Conservation (phyloP, 164 flowering plant genomes). For the Nymphaea thermarum region DNA sequence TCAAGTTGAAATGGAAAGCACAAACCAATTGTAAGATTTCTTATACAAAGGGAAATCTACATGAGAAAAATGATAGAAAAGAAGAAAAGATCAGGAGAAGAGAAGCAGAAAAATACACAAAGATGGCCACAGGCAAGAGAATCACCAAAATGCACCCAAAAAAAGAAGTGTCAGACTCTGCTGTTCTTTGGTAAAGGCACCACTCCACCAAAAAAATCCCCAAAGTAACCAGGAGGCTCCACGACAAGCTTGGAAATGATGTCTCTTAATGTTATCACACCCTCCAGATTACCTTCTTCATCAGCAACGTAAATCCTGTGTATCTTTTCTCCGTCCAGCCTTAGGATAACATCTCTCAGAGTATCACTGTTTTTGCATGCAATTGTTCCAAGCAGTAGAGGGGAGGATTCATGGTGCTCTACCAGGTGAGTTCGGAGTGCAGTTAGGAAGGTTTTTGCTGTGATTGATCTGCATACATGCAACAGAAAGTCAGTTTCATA, state of each 20-base stretch:
- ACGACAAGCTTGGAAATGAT: conserved; percentile 92
- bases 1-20: too few relatives aligned
- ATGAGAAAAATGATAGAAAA: too few relatives aligned
- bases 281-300: conserved; percentile 56
- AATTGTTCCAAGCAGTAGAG: conserved; percentile 43
- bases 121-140: too few relatives aligned
- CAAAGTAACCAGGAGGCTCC: conserved; percentile 87
- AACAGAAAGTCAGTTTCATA: too few relatives aligned
- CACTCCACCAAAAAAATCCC: conserved; percentile 94
- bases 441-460: conserved; percentile 70
- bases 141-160: too few relatives aligned
- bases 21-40: too few relatives aligned
- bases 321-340: conserved; percentile 63
- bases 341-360: conserved; percentile 55
- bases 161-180: conserved; percentile 63
- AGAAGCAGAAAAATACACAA: too few relatives aligned
- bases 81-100: too few relatives aligned
- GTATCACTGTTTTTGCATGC: conserved; percentile 50
- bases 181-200: conserved; percentile 64
- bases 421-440: conserved; percentile 45
- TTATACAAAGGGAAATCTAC: too few relatives aligned
- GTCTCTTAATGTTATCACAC: conserved; percentile 89
- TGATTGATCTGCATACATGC: conserved; percentile 50
- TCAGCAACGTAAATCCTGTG: conserved; percentile 76
- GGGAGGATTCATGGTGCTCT: conserved; percentile 36